These are phyloP conservation scores for Taphrina sp. DNA, from an alignment of 1,139 yeast species.

Conservation along the genomic window DNA sequence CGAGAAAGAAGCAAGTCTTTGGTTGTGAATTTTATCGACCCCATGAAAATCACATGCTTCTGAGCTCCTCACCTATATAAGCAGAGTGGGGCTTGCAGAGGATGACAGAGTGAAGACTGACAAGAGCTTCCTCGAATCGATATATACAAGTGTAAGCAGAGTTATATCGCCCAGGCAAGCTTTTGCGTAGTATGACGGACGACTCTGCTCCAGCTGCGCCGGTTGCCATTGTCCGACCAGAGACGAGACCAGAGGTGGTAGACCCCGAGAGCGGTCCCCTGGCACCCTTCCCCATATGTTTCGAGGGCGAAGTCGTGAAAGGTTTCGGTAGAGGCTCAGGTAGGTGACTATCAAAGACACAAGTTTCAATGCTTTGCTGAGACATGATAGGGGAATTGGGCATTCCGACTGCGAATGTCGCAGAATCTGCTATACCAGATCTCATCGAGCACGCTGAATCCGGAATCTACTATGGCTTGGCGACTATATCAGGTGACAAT, in stretches of 20 bases:
- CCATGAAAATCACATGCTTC: too few relatives aligned
- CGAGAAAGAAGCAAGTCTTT: too few relatives aligned
- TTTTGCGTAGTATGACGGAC: too few relatives aligned
- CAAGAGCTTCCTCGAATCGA: too few relatives aligned
- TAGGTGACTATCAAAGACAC: conserved; percentile 97
- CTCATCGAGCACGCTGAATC: conserved; percentile 51
- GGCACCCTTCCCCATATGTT: conserved; percentile 32
- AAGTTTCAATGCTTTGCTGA: conserved; percentile 47
- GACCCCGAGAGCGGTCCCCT: conserved; percentile 26
- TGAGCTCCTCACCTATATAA: too few relatives aligned
- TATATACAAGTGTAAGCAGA: too few relatives aligned
- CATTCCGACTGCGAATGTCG: conserved; percentile 55
- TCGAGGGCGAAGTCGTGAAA: conserved; percentile 53
- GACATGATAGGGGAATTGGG: conserved; percentile 41
- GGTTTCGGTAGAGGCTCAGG: conserved; percentile 97
- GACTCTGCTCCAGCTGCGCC: too few relatives aligned
- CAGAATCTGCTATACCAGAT: conserved; percentile 46
- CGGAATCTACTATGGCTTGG: conserved; percentile 92
- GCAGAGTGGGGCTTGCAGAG: too few relatives aligned
- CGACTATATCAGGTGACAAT: conserved; percentile 47
- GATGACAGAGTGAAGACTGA: too few relatives aligned
- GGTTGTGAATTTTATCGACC: too few relatives aligned
- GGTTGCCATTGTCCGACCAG: conserved; percentile 12
- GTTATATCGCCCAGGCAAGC: too few relatives aligned
- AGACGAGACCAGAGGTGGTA: conserved; percentile 45